Percentiles rank a stretch among this genome's conserved stretches.
These are phyloP conservation scores for Russula compacta DNA, from an alignment of 768 basidiomycete species.

Conservation along the genomic window DNA sequence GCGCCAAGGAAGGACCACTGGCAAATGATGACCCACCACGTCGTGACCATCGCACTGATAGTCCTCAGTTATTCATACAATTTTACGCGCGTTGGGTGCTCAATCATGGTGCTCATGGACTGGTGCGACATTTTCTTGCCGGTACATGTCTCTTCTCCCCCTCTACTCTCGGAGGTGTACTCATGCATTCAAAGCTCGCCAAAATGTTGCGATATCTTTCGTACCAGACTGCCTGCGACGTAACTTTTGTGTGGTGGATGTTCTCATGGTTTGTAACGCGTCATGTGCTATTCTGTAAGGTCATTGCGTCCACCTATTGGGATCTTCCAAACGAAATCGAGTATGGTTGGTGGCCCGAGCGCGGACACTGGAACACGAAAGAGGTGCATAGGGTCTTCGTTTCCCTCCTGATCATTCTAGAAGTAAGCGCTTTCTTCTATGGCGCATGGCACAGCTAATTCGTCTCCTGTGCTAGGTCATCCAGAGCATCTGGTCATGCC, in stretches of 20 bases:
- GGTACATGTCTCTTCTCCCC: constrained; percentile 31
- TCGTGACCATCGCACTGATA: constrained; percentile 80
- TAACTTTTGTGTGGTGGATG: constrained; percentile 72
- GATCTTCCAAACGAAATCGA: constrained; percentile 43
- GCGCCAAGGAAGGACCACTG: constrained; percentile 84
- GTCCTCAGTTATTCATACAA: constrained; percentile 69
- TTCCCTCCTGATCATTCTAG: constrained; percentile 45
- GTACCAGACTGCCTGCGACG: constrained; percentile 54
- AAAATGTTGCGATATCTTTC: constrained; percentile 92
- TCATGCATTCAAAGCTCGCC: constrained; percentile 47
- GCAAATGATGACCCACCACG: constrained; percentile 95
- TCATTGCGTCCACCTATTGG: constrained; percentile 51
- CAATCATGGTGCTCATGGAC: constrained; percentile 91
- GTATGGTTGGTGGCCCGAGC: constrained; percentile 49
- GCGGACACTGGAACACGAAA: constrained; percentile 47
- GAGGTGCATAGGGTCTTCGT: constrained; percentile 41
- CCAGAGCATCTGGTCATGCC: constrained; percentile 76
- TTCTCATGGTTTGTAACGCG: constrained; percentile 87
- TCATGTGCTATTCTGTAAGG: constrained; percentile 68
- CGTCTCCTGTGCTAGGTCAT: constrained; percentile 38
- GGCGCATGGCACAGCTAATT: constrained; percentile 6
- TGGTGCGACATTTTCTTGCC: constrained; percentile 88
- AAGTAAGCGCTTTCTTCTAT: constrained; percentile 37
- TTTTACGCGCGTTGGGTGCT: constrained; percentile 81
- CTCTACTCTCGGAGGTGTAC: neutral